A percentile compares a stretch with the other conserved stretches of the same genome.
These are phyloP conservation scores for Aplosporella prunicola DNA, from an alignment of 2,329 filamentous ascomycete genomes.

Conservation along the genomic window DNA sequence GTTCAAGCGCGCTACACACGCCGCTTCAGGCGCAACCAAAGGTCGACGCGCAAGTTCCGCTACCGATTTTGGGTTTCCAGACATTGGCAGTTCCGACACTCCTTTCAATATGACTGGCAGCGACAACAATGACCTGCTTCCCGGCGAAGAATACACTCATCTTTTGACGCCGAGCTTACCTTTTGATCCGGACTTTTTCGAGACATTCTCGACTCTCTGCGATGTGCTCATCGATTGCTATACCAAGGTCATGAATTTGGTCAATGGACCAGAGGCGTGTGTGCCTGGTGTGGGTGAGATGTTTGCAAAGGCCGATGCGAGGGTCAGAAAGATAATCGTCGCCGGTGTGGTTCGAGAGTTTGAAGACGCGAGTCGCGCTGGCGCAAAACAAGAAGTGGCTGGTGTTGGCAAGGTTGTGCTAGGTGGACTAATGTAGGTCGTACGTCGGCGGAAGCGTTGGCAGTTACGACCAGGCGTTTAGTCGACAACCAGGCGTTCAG, in stretches of 20 bases:
- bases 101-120: slow-evolving; percentile 1
- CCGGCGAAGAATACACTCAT: slow-evolving; percentile 80
- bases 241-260: slow-evolving; percentile 62
- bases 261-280: slow-evolving; percentile 55
- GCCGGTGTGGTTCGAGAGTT: slow-evolving; percentile 84
- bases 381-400: slow-evolving; percentile 70
- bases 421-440: slow-evolving; percentile 62
- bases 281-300: slow-evolving; percentile 71
- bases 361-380: slow-evolving; percentile 70
- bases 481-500: too few relatives aligned
- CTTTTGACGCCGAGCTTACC: slow-evolving; percentile 85
- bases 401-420: slow-evolving; percentile 83
- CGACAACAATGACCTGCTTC: slow-evolving; percentile 18
- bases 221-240: slow-evolving; percentile 94
- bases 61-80: slow-evolving; percentile 45
- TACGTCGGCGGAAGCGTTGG: too few relatives aligned
- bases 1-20: slow-evolving; percentile 39
- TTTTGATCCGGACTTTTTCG: slow-evolving; percentile 94
- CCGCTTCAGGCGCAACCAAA: slow-evolving; percentile 24
- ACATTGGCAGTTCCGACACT: neutral
- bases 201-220: slow-evolving; percentile 91
- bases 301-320: slow-evolving; percentile 81
- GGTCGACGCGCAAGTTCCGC: slow-evolving; percentile 48
- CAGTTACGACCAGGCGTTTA: too few relatives aligned
- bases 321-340: slow-evolving; percentile 80